These are phyloP conservation scores for Aureobasidium pullulans DNA, from an alignment of 2,329 filamentous ascomycete species.

Conservation along the genomic window DNA sequence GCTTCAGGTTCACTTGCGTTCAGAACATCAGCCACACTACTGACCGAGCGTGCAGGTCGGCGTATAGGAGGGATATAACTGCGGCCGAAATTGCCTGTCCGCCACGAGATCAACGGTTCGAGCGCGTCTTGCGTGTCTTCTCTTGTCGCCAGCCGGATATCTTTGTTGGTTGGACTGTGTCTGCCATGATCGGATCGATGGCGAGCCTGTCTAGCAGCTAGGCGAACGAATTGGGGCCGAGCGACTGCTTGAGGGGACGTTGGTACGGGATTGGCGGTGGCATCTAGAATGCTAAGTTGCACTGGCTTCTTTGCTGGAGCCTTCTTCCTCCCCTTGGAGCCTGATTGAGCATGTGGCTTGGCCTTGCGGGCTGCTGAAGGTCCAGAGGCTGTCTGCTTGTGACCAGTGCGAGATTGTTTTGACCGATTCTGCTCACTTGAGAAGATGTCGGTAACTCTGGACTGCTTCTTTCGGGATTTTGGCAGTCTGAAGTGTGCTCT, in stretches of 20 bases:
- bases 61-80: background rate
- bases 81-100: conserved; percentile 33
- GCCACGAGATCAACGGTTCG: conserved; percentile 44
- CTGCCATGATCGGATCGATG: conserved; percentile 42
- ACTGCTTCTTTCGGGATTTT: conserved; percentile 27
- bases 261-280: conserved; percentile 27
- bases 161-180: conserved; percentile 45
- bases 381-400: background rate
- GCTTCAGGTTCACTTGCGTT: background rate
- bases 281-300: conserved; percentile 46
- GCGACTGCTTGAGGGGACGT: conserved; percentile 22
- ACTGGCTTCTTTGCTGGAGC: conserved; percentile 12
- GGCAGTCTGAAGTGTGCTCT: conserved; percentile 17
- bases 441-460: conserved; percentile 31
- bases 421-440: background rate
- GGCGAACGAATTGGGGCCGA: conserved; percentile 47
- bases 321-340: conserved; percentile 1
- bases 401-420: background rate
- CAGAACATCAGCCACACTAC: background rate
- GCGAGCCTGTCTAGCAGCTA: conserved; percentile 48
- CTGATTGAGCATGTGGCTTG: background rate
- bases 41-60: background rate
- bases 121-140: conserved; percentile 50
- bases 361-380: background rate
- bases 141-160: conserved; percentile 44